Conservation (phyloP, 2,329 filamentous ascomycete species). For the Cercospora zeina region DNA sequence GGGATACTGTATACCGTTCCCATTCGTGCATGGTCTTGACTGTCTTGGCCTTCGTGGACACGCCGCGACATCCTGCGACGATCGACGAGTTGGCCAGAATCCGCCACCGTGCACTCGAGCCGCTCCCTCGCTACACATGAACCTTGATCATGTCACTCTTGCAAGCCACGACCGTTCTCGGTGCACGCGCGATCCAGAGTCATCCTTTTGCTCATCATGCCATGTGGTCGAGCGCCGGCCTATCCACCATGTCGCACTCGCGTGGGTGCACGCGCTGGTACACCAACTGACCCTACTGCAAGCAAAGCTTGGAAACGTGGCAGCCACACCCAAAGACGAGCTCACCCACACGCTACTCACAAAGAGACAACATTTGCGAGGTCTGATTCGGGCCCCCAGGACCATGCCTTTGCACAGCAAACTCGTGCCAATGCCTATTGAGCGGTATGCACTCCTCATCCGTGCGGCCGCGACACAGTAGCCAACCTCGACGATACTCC, state of each 20-base stretch:
- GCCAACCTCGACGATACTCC: not conserved
- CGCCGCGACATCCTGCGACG: not conserved
- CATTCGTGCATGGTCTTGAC: not conserved
- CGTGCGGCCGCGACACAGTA: no score
- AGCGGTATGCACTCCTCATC: no score
- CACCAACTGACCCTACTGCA: not conserved
- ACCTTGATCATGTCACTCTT: not conserved
- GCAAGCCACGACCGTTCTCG: not conserved
- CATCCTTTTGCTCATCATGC: not conserved
- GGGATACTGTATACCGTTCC: not conserved
- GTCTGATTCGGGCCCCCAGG: no score
- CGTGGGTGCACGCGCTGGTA: not conserved
- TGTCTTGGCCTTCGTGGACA: not conserved
- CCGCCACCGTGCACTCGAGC: not conserved
- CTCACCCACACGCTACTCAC: not conserved
- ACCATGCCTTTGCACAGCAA: no score
- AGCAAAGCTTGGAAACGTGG: not conserved
- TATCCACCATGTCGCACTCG: not conserved
- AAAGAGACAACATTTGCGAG: not conserved
- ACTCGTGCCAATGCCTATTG: no score
- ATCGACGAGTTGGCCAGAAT: conserved; percentile 1
- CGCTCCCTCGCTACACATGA: conserved; percentile 4
- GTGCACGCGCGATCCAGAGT: not conserved
- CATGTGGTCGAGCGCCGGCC: not conserved
- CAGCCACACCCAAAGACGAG: not conserved